Conservation (phyloP, 305 asterid species). For the Fraxinus sp. region DNA sequence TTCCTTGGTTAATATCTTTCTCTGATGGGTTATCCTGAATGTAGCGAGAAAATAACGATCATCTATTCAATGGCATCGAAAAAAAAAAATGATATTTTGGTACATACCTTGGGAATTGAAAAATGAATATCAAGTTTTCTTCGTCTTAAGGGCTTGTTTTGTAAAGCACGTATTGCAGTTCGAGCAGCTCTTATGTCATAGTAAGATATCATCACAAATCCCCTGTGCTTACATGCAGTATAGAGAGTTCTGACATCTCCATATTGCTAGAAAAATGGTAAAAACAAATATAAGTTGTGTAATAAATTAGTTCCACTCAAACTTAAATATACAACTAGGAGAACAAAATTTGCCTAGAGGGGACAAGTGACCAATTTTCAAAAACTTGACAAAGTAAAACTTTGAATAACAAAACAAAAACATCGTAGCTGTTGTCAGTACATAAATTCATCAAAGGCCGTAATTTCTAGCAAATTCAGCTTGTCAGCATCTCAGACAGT, state of each 20-base stretch:
- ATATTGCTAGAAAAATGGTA: constrained; percentile 57
- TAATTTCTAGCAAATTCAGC: constrained; percentile 6
- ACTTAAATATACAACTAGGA: background rate
- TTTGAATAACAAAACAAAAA: background rate
- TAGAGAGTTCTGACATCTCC: constrained; percentile 94
- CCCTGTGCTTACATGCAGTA: constrained; percentile 95
- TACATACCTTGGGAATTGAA: constrained; percentile 85
- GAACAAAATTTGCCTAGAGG: background rate
- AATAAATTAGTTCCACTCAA: constrained; percentile 22
- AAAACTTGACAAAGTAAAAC: background rate
- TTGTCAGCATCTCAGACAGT: background rate
- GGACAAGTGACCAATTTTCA: background rate
- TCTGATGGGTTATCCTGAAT: constrained; percentile 96
- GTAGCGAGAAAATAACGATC: constrained; percentile 14
- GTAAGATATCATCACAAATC: constrained; percentile 98
- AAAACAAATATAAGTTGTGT: constrained; percentile 8
- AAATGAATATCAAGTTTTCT: constrained; percentile 94
- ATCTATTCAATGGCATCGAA: background rate
- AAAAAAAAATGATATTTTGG: background rate
- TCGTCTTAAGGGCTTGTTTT: constrained; percentile 83
- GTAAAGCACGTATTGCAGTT: constrained; percentile 81
- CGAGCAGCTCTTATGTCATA: constrained; percentile 98
- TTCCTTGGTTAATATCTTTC: constrained; percentile 94
- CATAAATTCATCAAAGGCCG: background rate
- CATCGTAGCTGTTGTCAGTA: background rate